Evolutionary conservation across 2,329 filamentous ascomycete species (phyloP).

Genomic region (Monilinia aucupariae): DNA sequence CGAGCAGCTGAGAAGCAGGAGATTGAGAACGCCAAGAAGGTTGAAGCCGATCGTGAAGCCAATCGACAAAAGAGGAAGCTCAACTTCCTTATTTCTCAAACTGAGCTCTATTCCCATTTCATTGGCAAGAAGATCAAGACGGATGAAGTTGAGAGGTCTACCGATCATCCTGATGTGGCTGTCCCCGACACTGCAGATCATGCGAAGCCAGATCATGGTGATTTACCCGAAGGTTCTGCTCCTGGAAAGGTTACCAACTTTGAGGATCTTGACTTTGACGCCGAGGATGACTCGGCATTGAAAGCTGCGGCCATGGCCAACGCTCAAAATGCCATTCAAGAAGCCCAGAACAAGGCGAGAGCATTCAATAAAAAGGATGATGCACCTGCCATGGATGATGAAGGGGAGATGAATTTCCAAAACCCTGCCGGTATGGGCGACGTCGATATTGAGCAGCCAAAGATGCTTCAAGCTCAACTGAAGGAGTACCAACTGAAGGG

Average conservation of each 20-base stretch:
- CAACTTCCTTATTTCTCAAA: conserved; percentile 98
- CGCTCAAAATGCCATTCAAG: conserved; percentile 89
- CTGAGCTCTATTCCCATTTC: conserved; percentile 97
- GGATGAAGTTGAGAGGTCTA: conserved; percentile 85
- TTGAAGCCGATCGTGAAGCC: conserved; percentile 94
- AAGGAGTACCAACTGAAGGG: conserved; percentile 99
- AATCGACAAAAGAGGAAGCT: conserved; percentile 97
- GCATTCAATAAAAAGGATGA: conserved; percentile 76
- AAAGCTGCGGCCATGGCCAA: conserved; percentile 87
- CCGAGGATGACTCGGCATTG: conserved; percentile 79
- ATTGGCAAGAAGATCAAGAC: conserved; percentile 99
- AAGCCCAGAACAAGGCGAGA: conserved; percentile 86
- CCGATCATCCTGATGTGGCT: conserved; percentile 70
- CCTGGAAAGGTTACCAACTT: conserved; percentile 82
- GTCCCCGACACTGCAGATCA: conserved; percentile 42
- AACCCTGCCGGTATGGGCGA: conserved; percentile 93
- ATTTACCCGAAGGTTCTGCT: conserved; percentile 50
- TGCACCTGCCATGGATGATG: conserved; percentile 70
- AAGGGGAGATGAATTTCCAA: conserved; percentile 99
- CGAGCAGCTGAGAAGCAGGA: conserved; percentile 94
- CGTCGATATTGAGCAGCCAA: conserved; percentile 90
- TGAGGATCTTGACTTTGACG: conserved; percentile 91
- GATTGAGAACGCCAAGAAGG: conserved; percentile 91
- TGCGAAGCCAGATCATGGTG: conserved; percentile 32
- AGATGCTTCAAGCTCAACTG: conserved; percentile 85